phyloP scores from a whole-genome alignment of 495 filamentous ascomycete species.

The Darksidea phi region DNA sequence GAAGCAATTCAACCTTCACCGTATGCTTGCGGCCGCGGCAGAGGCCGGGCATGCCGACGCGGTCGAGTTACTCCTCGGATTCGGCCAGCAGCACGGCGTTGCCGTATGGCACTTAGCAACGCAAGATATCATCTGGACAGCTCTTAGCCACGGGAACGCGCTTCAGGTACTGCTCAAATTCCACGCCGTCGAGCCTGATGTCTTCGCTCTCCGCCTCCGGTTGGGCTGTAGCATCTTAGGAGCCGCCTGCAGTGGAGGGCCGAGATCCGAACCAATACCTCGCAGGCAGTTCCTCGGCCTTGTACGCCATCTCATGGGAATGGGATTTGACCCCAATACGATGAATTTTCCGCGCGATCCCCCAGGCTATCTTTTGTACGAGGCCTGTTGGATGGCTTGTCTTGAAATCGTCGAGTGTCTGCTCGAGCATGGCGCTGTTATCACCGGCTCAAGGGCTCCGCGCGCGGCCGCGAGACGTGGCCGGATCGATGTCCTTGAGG shows the following conservation, averaged over 20 bases:
- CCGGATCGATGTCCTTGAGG: conserved; percentile 7
- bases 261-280: not conserved
- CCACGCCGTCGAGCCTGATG: not conserved
- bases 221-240: not conserved
- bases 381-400: not conserved
- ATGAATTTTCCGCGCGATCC: not conserved
- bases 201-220: not conserved
- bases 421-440: conserved; percentile 10
- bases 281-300: not conserved
- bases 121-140: not conserved
- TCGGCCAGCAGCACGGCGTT: conserved; percentile 10
- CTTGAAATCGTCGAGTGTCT: conserved; percentile 12
- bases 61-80: not conserved
- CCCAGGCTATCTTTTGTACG: not conserved
- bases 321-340: not conserved
- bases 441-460: not conserved
- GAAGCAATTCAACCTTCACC: conserved; percentile 1
- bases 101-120: not conserved
- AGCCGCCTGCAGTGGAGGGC: not conserved
- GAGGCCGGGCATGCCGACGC: not conserved
- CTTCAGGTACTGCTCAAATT: not conserved
- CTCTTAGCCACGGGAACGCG: not conserved
- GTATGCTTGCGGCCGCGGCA: conserved; percentile 5
- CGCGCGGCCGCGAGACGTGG: not conserved
- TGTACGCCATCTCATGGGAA: not conserved